Evolutionary conservation across 768 basidiomycete species (phyloP).

Genomic region (Calvatia gigantea): DNA sequence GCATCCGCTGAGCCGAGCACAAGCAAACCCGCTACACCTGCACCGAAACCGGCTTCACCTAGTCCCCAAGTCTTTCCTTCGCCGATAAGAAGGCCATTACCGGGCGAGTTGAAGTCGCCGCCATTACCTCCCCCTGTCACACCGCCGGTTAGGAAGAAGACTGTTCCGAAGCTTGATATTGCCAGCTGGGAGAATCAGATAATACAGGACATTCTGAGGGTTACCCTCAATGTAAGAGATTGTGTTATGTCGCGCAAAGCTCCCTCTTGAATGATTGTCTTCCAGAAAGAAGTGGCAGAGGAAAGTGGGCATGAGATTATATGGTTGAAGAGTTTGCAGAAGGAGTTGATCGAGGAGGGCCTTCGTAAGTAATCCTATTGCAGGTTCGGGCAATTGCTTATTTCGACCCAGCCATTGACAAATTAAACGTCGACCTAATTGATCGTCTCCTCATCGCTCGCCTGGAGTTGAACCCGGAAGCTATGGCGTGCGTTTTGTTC

Average conservation of each 20-base stretch:
- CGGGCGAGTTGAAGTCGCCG: constrained; percentile 25
- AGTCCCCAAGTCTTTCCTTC: constrained; percentile 34
- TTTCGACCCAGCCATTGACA: constrained; percentile 29
- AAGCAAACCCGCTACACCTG: constrained; percentile 3
- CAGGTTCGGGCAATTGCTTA: constrained; percentile 1
- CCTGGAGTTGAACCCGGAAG: constrained; percentile 72
- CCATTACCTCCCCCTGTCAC: constrained; percentile 28
- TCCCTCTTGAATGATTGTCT: constrained; percentile 6
- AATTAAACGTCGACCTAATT: constrained; percentile 52
- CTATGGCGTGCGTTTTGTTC: constrained; percentile 53
- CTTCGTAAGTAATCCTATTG: constrained; percentile 32
- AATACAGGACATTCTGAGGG: constrained; percentile 64
- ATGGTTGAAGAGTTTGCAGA: constrained; percentile 77
- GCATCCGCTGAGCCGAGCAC: constrained; percentile 16
- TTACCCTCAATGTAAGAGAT: constrained; percentile 71
- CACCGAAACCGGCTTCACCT: constrained; percentile 22
- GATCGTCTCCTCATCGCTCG: constrained; percentile 84
- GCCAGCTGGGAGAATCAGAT: constrained; percentile 72
- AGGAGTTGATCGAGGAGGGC: constrained; percentile 64
- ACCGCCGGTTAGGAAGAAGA: constrained; percentile 45
- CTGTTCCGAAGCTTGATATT: constrained; percentile 41
- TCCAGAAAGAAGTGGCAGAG: constrained; percentile 56
- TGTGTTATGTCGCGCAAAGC: not conserved
- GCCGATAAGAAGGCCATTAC: constrained; percentile 32
- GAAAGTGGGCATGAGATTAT: constrained; percentile 63